phyloP scores from a whole-genome alignment of 176 grass and related monocot genomes.

The Triticum urartu region DNA sequence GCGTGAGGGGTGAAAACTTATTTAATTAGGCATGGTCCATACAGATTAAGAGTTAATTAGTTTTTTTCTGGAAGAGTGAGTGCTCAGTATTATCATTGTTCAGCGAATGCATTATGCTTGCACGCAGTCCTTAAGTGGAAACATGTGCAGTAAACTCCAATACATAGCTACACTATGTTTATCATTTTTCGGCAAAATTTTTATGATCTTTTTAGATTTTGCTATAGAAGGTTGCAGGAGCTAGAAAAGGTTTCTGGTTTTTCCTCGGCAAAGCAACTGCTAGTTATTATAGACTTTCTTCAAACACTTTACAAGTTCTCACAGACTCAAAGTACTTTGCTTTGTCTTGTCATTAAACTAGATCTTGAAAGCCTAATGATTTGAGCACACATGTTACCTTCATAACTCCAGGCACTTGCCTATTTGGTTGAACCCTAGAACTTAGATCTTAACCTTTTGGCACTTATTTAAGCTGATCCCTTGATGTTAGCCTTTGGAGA shows the following conservation, averaged over 20 bases:
- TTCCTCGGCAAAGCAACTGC: background rate
- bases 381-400: constrained; percentile 26
- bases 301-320: background rate
- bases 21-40: constrained; percentile 20
- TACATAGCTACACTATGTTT: too few species aligned
- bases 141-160: too few species aligned
- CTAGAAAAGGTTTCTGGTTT: background rate
- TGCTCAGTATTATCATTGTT: constrained; percentile 21
- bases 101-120: constrained; percentile 13
- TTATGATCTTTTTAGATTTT: background rate
- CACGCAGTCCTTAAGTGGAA: background rate
- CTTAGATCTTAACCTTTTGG: constrained; percentile 70
- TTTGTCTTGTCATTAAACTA: constrained; percentile 33
- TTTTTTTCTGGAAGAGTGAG: background rate
- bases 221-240: constrained; percentile 25
- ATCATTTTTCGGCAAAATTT: too few species aligned
- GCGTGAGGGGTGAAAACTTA: background rate
- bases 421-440: constrained; percentile 25
- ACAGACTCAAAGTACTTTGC: background rate
- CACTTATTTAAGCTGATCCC: constrained; percentile 35
- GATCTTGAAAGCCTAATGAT: constrained; percentile 40
- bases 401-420: constrained; percentile 17
- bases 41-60: background rate
- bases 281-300: constrained; percentile 11
- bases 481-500: constrained; percentile 42